Percentiles rank a stretch among this genome's conserved stretches.
phyloP scores from a whole-genome alignment of 169 alveolate genomes.

The Sarcocystis neurona region DNA sequence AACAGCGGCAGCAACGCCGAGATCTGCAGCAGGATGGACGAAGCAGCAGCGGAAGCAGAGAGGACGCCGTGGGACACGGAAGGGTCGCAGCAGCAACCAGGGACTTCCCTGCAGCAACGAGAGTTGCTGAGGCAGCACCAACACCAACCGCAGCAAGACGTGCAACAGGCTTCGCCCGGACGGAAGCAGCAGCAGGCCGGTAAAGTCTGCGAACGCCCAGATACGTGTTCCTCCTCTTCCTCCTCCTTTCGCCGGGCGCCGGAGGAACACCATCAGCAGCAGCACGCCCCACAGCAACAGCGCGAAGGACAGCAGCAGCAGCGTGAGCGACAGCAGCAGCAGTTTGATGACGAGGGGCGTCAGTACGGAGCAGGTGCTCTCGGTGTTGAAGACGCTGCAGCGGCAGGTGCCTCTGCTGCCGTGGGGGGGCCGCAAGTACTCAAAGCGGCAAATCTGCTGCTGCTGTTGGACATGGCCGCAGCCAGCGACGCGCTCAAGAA shows the following conservation, averaged over 20 bases:
- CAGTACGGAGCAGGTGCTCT: not conserved
- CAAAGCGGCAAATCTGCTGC: not conserved
- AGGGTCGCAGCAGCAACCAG: no score
- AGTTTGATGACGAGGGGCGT: no score
- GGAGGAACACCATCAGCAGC: not conserved
- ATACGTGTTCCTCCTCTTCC: not conserved
- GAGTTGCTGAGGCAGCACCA: no score
- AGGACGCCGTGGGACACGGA: no score
- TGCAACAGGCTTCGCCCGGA: no score
- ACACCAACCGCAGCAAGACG: no score
- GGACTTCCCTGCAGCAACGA: no score
- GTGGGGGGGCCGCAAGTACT: not conserved
- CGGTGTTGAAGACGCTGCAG: not conserved
- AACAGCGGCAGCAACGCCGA: no score
- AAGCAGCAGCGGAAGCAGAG: no score
- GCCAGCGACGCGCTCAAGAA: not conserved
- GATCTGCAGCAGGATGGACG: no score
- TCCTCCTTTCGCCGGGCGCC: not conserved
- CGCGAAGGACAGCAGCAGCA: not conserved
- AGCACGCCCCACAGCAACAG: not conserved
- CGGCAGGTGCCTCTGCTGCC: not conserved
- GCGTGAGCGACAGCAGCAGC: not conserved
- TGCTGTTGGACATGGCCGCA: slow-evolving; percentile 1
- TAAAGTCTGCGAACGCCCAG: no score
- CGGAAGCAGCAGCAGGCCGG: no score